Evolutionary conservation across 73 alveolate genomes (phyloP).

Genomic region (Stentor roeselii): DNA sequence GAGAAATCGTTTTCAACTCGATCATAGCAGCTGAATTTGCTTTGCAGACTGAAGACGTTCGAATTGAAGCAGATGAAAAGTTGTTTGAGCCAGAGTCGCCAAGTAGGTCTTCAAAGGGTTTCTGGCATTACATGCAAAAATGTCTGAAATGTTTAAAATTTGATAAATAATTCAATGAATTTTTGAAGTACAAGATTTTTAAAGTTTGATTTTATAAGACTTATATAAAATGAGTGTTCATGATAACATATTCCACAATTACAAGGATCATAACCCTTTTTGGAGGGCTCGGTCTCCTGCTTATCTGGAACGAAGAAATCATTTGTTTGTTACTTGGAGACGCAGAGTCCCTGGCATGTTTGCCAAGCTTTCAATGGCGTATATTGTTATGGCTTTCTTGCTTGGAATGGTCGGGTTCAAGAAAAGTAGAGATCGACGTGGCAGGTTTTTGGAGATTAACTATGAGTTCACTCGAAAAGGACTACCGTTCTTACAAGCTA

Average conservation of each 20-base stretch:
- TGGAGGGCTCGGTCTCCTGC: conserved; percentile 14
- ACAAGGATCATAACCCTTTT: conserved; percentile 15
- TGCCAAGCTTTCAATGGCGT: background rate
- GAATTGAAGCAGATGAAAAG: background rate
- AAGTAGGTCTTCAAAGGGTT: too few species aligned
- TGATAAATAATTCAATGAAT: too few species aligned
- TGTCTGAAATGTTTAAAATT: too few species aligned
- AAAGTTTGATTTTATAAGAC: too few species aligned
- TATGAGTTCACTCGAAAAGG: background rate
- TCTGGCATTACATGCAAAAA: too few species aligned
- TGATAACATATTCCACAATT: background rate
- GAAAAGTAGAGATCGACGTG: background rate
- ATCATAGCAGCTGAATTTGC: background rate
- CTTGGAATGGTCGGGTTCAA: background rate
- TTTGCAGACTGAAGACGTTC: background rate
- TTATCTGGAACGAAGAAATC: background rate
- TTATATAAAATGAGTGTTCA: conserved; percentile 10
- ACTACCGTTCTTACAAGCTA: conserved; percentile 20
- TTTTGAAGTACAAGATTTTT: too few species aligned
- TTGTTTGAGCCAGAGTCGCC: too few species aligned
- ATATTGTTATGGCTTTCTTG: background rate
- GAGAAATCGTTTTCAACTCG: background rate
- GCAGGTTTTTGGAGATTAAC: background rate
- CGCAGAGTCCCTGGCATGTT: background rate
- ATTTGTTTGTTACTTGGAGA: background rate